Evolutionary conservation across 1,139 yeast genomes (phyloP).

Genomic region (Sugiyamaella grinbergsii): DNA sequence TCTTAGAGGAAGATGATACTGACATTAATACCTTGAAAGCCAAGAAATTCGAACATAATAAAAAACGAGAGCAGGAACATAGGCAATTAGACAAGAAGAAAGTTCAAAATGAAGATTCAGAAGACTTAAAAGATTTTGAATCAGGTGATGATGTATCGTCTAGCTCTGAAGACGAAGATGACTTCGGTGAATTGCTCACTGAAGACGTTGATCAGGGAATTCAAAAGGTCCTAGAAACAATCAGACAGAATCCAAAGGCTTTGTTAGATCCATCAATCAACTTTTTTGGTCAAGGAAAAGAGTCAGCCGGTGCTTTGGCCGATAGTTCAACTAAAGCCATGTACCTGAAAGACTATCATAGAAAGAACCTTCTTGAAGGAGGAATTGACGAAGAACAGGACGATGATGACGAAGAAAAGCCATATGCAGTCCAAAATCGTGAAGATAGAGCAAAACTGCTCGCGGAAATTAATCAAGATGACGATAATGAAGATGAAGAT

Average conservation of each 20-base stretch:
- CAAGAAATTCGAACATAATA: slow-evolving; percentile 39
- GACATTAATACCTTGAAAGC: slow-evolving; percentile 34
- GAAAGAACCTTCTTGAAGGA: slow-evolving; percentile 68
- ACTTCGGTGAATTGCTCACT: slow-evolving; percentile 83
- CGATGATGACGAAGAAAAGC: slow-evolving; percentile 53
- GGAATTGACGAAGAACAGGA: slow-evolving; percentile 55
- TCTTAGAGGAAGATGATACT: slow-evolving; percentile 33
- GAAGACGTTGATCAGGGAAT: slow-evolving; percentile 84
- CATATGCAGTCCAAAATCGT: slow-evolving; percentile 69
- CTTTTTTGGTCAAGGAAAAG: slow-evolving; percentile 64
- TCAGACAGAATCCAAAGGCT: slow-evolving; percentile 60
- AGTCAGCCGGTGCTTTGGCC: slow-evolving; percentile 25
- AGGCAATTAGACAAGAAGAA: slow-evolving; percentile 37
- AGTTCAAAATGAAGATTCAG: slow-evolving; percentile 25
- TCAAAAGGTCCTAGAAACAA: slow-evolving; percentile 66
- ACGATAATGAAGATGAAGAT: slow-evolving; percentile 48
- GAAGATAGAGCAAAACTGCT: slow-evolving; percentile 74
- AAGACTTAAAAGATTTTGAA: slow-evolving; percentile 17
- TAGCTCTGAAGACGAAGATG: slow-evolving; percentile 82
- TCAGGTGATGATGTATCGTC: slow-evolving; percentile 42
- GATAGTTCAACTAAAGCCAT: slow-evolving; percentile 60
- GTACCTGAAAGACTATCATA: slow-evolving; percentile 87
- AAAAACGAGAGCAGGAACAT: slow-evolving; percentile 40
- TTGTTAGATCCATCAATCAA: slow-evolving; percentile 65
- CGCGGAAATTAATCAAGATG: slow-evolving; percentile 64